Base-by-base conservation (phyloP, 1,139 yeast genomes). In the Spencermartinsiella ligniputridi region DNA sequence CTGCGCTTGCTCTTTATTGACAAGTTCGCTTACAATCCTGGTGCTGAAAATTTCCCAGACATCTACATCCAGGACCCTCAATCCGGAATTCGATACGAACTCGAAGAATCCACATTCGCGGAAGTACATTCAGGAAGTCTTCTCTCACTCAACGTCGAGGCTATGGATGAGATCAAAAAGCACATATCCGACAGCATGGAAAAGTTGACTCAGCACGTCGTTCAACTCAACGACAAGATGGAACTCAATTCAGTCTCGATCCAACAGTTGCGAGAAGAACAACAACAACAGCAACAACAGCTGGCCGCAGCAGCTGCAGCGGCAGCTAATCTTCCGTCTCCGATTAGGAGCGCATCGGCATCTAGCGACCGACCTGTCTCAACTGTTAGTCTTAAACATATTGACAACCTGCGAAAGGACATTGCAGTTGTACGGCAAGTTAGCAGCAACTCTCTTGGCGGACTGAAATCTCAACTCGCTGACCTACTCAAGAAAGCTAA, bases 1-100 rank as follows among this genome's bases (percentile, higher is more conserved):
- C 61, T 90, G 36, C 72, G 95, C 41, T 70, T 88, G 1, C 66
- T 85, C 25, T 92, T 90, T 61, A 87, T 89, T 18, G 96, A 90
- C 57, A 86, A 81, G 57, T 90, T 89, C 67, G 88, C 94, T 1
- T 87, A 83, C 58, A 76, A 92, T 0, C 94, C 95, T 0, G 64
- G 62, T 1, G 83, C 87, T 0, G 68, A 78, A 2, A 72, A 79
- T 1, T 88, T 88, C 54, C 97, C 98, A 0, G 85, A 80, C n/a
- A 78, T 92, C 27, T 85, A 86, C 56, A 72, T 89, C 5, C 80
- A 75, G 53, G 95, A 87, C 51, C 75, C 78, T 0, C 62, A 66
- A 2, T 70, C 75, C 21, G 77, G 77, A 0, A 73, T 88, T 1
- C 72, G 83, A 1, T 90, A 87, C 58, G 97, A 90, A 61, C 67